These are phyloP conservation scores for Aspergillus brunneoviolaceus DNA, from an alignment of 2,329 filamentous ascomycete genomes.

Conservation along the genomic window DNA sequence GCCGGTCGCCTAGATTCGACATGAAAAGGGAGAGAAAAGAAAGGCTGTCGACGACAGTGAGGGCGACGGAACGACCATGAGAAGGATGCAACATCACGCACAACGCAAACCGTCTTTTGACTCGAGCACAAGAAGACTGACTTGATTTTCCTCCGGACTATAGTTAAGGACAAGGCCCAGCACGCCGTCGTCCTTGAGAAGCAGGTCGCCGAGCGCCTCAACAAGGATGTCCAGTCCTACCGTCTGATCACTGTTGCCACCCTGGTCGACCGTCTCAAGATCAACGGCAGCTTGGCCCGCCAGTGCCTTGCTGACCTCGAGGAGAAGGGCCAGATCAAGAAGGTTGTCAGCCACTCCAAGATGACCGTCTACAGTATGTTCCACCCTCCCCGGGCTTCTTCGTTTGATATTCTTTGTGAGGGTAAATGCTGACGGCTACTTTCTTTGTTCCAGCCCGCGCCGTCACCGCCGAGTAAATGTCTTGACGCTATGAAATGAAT, in stretches of 20 bases:
- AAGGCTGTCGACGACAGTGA: no score
- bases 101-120: no score
- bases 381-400: conserved; percentile 1
- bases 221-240: conserved; percentile 99
- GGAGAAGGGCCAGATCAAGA: conserved; percentile 98
- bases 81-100: no score
- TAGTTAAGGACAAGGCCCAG: conserved; percentile 99
- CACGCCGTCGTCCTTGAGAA: conserved; percentile 99
- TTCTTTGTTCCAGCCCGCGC: conserved; percentile 37
- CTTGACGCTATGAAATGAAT: conserved; percentile 29
- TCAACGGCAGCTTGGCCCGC: conserved; percentile 96
- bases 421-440: background rate
- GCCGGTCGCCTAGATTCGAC: background rate
- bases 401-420: no score
- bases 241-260: conserved; percentile 97
- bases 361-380: conserved; percentile 94
- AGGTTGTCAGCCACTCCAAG: conserved; percentile 93
- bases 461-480: conserved; percentile 47
- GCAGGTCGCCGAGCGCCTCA: conserved; percentile 92
- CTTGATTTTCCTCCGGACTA: conserved; percentile 28
- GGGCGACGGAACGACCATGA: no score
- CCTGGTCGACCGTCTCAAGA: conserved; percentile 99
- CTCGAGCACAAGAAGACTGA: conserved; percentile 6
- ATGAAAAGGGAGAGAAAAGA: no score
- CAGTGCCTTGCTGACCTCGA: conserved; percentile 87